Percentiles rank a stretch among this genome's conserved stretches.
Conservation (phyloP, 1,139 yeast genomes). For the Yamadazyma atlantica region DNA sequence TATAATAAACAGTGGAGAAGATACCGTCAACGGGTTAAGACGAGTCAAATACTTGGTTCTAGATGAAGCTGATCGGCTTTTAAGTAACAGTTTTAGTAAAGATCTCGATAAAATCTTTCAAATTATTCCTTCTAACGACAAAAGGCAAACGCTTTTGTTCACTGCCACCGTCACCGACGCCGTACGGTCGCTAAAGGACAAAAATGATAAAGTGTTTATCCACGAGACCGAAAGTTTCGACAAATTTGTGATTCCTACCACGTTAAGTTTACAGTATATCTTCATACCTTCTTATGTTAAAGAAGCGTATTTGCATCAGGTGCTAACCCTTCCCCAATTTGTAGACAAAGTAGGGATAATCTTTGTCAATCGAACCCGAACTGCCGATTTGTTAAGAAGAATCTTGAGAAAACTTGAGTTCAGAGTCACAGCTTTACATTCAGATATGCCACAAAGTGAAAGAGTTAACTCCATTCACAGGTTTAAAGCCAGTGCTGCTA, state of each 20-base stretch:
- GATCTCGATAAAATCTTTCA: slow-evolving; percentile 74
- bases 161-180: slow-evolving; percentile 97
- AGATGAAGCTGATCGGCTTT: slow-evolving; percentile 93
- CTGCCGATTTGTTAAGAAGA: slow-evolving; percentile 85
- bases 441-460: slow-evolving; percentile 92
- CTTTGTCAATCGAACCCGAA: slow-evolving; percentile 85
- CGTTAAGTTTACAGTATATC: slow-evolving; percentile 56
- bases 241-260: slow-evolving; percentile 75
- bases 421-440: slow-evolving; percentile 85
- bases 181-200: slow-evolving; percentile 75
- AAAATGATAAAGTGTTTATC: slow-evolving; percentile 64
- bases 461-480: slow-evolving; percentile 88
- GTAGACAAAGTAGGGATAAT: slow-evolving; percentile 71
- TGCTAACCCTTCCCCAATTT: slow-evolving; percentile 63
- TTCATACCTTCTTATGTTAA: slow-evolving; percentile 81
- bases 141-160: slow-evolving; percentile 84
- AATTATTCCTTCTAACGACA: slow-evolving; percentile 65
- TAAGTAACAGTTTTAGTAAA: slow-evolving; percentile 79
- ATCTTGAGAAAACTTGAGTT: slow-evolving; percentile 71
- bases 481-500: slow-evolving; percentile 92
- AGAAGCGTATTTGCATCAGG: slow-evolving; percentile 78
- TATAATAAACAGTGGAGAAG: slow-evolving; percentile 84
- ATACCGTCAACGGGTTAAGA: slow-evolving; percentile 74
- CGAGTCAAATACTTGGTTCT: slow-evolving; percentile 79
- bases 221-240: slow-evolving; percentile 80